Base-by-base conservation (phyloP, 371 early-diverging fungal species). In the Fennellomyces sp. region DNA sequence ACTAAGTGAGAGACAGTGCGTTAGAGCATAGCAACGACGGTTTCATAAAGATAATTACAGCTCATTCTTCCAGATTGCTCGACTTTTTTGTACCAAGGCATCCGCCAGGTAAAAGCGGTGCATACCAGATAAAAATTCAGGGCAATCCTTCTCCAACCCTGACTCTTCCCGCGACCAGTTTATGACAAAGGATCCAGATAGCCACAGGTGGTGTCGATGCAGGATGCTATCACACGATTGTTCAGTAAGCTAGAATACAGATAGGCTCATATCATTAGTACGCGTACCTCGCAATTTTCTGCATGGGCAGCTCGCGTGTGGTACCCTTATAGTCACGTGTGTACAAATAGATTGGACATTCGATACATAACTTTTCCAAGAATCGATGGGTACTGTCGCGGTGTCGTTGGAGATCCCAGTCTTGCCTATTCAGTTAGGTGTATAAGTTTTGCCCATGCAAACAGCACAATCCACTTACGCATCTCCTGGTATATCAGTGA, bases 371-470 rank as follows among this genome's bases (percentile, higher is more conserved):
- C 13, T 27, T 13, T 31, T 58, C 42, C 5, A 64, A 13, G 26
- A 23, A 36, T 17, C 25, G 93, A 92, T 91, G 78, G 90, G 99
- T 62, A 88, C 86, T 76, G 89, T 83, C 23, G 98, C 99, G 15
- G 76, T 88, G 65, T 88, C 89, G 78, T 86, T 95, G 26, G 87
- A 91, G 8, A 78, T 97, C 59, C 88, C 91, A 56, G 89, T 95
- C 61, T 58, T 93, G 53, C 98, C 94, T 72, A 92, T 92, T 70
- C 94, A 89, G 76, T 47, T 19, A 39, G 17, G n/a, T n/a, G n/a
- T n/a, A n/a, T n/a, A n/a, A n/a, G n/a, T n/a, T n/a, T n/a, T n/a
- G n/a, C n/a, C n/a, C n/a, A n/a, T n/a, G n/a, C n/a, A 5, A 39
- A 6, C 6, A 39, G n/a, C 10, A 39, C 17, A 5, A 10, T 39